Evolutionary conservation across 495 filamentous ascomycete species (phyloP).

Genomic region (Xylaria venustula): DNA sequence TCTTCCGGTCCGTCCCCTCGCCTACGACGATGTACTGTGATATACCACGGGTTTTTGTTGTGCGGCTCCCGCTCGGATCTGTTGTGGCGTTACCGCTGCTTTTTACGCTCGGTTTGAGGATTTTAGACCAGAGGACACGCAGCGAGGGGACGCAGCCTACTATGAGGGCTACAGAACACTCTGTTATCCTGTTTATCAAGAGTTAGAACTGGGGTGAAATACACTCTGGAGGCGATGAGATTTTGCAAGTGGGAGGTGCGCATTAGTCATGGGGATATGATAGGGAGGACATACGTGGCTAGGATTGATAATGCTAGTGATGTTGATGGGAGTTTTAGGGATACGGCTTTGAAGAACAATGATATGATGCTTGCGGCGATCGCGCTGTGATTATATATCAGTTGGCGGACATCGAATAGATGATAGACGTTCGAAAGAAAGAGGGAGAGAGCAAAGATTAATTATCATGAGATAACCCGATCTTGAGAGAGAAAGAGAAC

Average conservation of each 20-base stretch:
- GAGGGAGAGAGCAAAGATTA: no score
- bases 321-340: not conserved
- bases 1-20: not conserved
- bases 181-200: not conserved
- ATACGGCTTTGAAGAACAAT: constrained; percentile 1
- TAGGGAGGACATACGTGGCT: no score
- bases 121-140: constrained; percentile 8
- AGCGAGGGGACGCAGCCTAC: constrained; percentile 13
- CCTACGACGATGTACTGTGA: constrained; percentile 3
- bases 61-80: not conserved
- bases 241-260: no score
- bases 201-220: not conserved
- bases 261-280: no score
- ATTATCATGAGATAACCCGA: no score
- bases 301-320: constrained; percentile 10
- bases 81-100: not conserved
- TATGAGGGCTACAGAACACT: constrained; percentile 6
- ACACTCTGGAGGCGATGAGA: not conserved
- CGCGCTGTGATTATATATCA: not conserved
- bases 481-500: no score
- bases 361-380: constrained; percentile 10
- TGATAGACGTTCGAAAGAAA: no score
- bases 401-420: no score
- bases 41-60: not conserved
- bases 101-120: constrained; percentile 3